Percentiles rank a stretch among this genome's conserved stretches.
Evolutionary conservation across 257 asterid genomes (phyloP).

Genomic region (Solanum chilense): DNA sequence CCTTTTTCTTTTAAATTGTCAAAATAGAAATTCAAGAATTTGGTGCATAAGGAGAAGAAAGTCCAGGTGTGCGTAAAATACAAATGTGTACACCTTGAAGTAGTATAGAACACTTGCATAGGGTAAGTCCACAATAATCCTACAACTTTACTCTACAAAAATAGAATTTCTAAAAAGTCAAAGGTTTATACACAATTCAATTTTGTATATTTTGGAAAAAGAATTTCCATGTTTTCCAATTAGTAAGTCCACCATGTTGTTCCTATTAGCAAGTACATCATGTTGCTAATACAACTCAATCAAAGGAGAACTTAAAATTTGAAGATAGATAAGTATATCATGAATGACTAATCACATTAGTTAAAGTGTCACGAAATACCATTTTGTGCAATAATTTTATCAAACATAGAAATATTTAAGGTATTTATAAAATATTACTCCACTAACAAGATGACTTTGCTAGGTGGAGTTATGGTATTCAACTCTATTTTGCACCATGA

Average conservation of each 20-base stretch:
- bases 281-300: background rate
- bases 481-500: background rate
- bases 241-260: background rate
- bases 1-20: background rate
- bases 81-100: background rate
- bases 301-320: too few relatives aligned
- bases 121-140: background rate
- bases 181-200: background rate
- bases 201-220: background rate
- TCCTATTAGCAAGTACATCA: background rate
- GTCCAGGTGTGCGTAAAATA: background rate
- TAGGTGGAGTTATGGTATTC: too few relatives aligned
- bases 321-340: too few relatives aligned
- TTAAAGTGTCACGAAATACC: background rate
- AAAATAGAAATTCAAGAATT: background rate
- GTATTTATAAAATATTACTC: too few relatives aligned
- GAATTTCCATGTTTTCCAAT: background rate
- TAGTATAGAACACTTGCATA: background rate
- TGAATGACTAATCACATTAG: background rate
- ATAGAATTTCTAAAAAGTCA: background rate
- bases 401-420: too few relatives aligned
- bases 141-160: background rate
- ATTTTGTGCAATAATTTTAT: too few relatives aligned
- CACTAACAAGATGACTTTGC: background rate
- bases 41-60: background rate